Conservation (phyloP, 306 rosid species). For the Astragalus membranaceus region DNA sequence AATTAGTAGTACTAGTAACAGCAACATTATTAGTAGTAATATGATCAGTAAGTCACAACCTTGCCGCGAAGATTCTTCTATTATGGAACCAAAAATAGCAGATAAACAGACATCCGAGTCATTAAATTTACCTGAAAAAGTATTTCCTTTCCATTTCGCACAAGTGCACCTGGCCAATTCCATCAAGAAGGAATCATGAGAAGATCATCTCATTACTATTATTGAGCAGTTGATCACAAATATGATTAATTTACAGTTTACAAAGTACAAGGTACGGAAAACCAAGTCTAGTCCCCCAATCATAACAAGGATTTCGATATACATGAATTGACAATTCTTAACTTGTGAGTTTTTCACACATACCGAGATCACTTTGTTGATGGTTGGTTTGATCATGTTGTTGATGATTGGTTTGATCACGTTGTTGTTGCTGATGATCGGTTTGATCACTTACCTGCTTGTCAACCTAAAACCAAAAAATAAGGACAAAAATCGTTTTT, state of each 20-base stretch:
- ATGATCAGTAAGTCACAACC: not conserved
- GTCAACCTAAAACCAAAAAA: not conserved
- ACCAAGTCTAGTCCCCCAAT: not conserved
- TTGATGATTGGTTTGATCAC: slow-evolving; percentile 9
- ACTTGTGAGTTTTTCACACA: not conserved
- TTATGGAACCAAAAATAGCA: not conserved
- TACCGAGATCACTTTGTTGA: slow-evolving; percentile 25
- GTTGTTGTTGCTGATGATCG: not conserved
- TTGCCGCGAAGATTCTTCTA: not conserved
- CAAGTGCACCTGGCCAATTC: slow-evolving; percentile 40
- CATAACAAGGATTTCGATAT: not conserved
- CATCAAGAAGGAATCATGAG: not conserved
- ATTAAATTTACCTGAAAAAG: slow-evolving; percentile 64
- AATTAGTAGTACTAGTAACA: too few relatives aligned
- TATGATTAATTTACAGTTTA: not conserved
- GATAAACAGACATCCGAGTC: not conserved
- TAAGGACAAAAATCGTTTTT: not conserved
- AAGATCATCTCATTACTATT: not conserved
- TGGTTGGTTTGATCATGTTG: not conserved
- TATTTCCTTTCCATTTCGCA: slow-evolving; percentile 69
- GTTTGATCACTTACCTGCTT: slow-evolving; percentile 14
- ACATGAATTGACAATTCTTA: not conserved
- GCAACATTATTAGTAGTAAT: too few relatives aligned
- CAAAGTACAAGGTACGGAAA: not conserved
- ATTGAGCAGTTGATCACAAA: not conserved